phyloP scores from a whole-genome alignment of 495 filamentous ascomycete genomes.

The Pyronema omphalodes region DNA sequence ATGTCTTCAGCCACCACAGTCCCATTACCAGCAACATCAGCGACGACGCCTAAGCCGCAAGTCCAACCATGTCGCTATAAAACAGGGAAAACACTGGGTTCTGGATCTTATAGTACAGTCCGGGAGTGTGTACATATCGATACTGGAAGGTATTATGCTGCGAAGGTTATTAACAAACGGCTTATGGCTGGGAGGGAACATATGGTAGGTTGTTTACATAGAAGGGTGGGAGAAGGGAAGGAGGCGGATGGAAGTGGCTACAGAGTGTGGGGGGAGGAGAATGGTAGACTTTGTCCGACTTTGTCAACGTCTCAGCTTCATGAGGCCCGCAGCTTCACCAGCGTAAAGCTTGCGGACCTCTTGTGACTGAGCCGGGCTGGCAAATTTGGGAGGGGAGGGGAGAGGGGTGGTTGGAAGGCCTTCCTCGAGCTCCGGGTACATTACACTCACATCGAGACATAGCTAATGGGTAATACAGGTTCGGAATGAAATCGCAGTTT shows the following conservation, averaged over 20 bases:
- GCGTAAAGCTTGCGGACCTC: too few species aligned
- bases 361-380: neutral
- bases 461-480: conserved; percentile 37
- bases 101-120: conserved; percentile 95
- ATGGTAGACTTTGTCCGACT: too few species aligned
- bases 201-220: conserved; percentile 44
- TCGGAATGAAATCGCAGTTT: conserved; percentile 90
- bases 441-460: neutral
- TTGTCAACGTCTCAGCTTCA: too few species aligned
- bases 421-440: neutral
- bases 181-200: conserved; percentile 95
- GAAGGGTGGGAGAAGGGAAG: neutral
- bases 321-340: too few species aligned
- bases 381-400: conserved; percentile 7
- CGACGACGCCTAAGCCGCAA: conserved; percentile 32
- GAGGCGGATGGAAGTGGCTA: neutral
- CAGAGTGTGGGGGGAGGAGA: neutral
- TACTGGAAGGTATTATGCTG: conserved; percentile 92
- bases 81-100: conserved; percentile 91
- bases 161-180: conserved; percentile 98
- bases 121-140: conserved; percentile 99
- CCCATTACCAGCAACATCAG: neutral
- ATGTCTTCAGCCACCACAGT: neutral
- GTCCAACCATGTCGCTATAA: conserved; percentile 82
- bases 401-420: neutral